A percentile compares a stretch with the other conserved stretches of the same genome.
Evolutionary conservation across 192 early-diverging fungal species (phyloP).

Genomic region (Coemansia sp.): DNA sequence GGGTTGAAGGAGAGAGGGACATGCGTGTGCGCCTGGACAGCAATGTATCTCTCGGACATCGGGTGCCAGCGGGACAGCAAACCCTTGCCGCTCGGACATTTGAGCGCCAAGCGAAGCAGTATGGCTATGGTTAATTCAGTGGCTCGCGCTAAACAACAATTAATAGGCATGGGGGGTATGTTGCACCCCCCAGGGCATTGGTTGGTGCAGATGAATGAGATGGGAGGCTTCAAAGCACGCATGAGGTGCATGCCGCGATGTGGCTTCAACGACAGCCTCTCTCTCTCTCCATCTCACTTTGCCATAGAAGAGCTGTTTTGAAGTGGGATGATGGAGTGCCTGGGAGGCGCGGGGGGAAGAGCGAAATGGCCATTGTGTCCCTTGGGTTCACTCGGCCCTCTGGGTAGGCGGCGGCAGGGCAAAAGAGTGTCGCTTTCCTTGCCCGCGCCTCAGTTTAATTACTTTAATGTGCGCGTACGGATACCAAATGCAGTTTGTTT

Average conservation of each 20-base stretch:
- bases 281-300: neutral
- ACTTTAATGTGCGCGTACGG: neutral
- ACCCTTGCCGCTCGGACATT: slow-evolving; percentile 2
- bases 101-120: neutral
- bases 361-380: neutral
- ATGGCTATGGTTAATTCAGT: neutral
- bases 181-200: neutral
- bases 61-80: neutral
- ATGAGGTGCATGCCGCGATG: slow-evolving; percentile 7
- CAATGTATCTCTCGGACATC: neutral
- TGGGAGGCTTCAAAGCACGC: slow-evolving; percentile 9
- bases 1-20: neutral
- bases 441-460: slow-evolving; percentile 7
- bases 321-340: slow-evolving; percentile 5
- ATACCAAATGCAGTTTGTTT: slow-evolving; percentile 1
- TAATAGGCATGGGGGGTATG: neutral
- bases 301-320: slow-evolving; percentile 2
- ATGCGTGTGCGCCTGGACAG: neutral
- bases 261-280: slow-evolving; percentile 8
- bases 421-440: neutral
- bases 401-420: neutral
- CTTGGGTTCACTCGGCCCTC: neutral
- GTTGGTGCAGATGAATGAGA: neutral
- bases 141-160: neutral
- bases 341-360: neutral